Evolutionary conservation across 2,329 filamentous ascomycete species (phyloP).

Genomic region (Penicillium sp.): DNA sequence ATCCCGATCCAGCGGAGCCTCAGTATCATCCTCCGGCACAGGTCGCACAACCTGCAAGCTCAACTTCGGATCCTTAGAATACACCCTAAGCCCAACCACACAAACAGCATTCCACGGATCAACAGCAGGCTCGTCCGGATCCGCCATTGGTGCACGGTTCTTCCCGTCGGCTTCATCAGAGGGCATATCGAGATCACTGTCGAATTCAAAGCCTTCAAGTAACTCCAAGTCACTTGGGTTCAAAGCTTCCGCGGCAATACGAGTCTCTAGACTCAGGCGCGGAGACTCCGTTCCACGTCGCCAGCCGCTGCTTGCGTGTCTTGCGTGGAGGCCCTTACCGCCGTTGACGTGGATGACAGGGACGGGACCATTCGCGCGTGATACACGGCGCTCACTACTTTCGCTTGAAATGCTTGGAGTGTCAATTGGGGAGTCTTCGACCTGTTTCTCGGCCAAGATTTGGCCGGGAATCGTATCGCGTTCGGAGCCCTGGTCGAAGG

Average conservation of each 20-base stretch:
- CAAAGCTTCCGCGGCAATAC: constrained; percentile 21
- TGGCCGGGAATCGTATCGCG: constrained; percentile 12
- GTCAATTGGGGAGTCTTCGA: constrained; percentile 28
- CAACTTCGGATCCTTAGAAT: constrained; percentile 50
- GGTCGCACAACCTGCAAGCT: constrained; percentile 52
- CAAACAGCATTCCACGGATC: constrained; percentile 60
- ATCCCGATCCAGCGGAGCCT: constrained; percentile 45
- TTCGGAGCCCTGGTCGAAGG: constrained; percentile 7
- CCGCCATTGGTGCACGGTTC: neutral
- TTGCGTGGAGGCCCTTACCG: constrained; percentile 23
- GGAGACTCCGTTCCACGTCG: constrained; percentile 17
- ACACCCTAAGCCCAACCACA: constrained; percentile 58
- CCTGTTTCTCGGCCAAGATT: constrained; percentile 23
- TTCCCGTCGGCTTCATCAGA: constrained; percentile 25
- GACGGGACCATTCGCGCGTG: constrained; percentile 19
- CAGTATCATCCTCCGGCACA: constrained; percentile 36
- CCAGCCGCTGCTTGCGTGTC: constrained; percentile 12
- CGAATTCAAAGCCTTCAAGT: constrained; percentile 42
- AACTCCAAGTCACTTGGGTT: constrained; percentile 34
- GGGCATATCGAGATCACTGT: constrained; percentile 43
- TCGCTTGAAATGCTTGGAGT: constrained; percentile 21
- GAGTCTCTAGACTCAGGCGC: constrained; percentile 27
- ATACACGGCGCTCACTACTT: constrained; percentile 13
- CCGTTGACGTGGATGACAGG: constrained; percentile 31
- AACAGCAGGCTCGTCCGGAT: constrained; percentile 8